Evolutionary conservation across 2,329 filamentous ascomycete genomes (phyloP).

Genomic region (Fusarium poae): DNA sequence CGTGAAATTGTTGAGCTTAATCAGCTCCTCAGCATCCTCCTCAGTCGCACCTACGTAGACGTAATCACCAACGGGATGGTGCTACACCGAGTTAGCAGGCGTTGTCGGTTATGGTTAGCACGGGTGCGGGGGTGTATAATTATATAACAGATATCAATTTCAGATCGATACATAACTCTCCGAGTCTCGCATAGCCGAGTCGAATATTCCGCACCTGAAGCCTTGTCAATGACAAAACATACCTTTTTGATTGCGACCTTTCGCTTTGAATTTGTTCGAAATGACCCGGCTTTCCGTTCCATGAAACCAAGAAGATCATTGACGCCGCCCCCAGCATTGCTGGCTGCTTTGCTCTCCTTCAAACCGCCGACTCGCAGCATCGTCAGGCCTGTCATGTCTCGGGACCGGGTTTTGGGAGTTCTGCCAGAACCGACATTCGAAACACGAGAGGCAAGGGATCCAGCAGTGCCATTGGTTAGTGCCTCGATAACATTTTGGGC

Average conservation of each 20-base stretch:
- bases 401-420: conserved; percentile 42
- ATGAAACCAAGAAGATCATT: conserved; percentile 75
- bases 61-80: conserved; percentile 75
- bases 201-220: conserved; percentile 48
- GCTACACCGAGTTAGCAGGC: conserved; percentile 79
- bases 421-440: conserved; percentile 49
- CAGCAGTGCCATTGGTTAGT: conserved; percentile 55
- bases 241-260: conserved; percentile 80
- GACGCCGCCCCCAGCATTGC: conserved; percentile 75
- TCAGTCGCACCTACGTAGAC: conserved; percentile 76
- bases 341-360: conserved; percentile 75
- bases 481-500: conserved; percentile 60
- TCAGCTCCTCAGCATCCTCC: conserved; percentile 72
- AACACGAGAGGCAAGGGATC: conserved; percentile 53
- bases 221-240: conserved; percentile 64
- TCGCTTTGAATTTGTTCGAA: conserved; percentile 62
- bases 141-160: conserved; percentile 36
- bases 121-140: conserved; percentile 39
- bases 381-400: conserved; percentile 44
- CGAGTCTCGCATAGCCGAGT: conserved; percentile 40
- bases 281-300: conserved; percentile 75
- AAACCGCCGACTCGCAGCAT: conserved; percentile 71
- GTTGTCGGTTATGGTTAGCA: conserved; percentile 47
- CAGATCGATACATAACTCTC: conserved; percentile 41
- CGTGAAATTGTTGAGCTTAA: conserved; percentile 75